These are phyloP conservation scores for Scleromitrula shiraiana DNA, from an alignment of 2,329 filamentous ascomycete species.

Conservation along the genomic window DNA sequence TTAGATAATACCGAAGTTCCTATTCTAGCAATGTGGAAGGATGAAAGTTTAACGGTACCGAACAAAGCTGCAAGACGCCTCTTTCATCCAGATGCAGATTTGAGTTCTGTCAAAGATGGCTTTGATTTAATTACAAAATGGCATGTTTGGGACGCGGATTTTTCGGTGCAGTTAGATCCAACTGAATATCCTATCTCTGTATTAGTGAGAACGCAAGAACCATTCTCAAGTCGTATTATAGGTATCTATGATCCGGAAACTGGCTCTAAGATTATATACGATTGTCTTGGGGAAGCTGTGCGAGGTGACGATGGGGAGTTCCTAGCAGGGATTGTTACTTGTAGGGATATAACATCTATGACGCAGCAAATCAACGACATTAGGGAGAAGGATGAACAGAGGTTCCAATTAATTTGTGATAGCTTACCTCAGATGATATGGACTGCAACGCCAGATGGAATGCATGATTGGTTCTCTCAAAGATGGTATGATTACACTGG, in stretches of 20 bases:
- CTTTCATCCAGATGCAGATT: slow-evolving; percentile 37
- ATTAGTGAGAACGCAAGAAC: slow-evolving; percentile 51
- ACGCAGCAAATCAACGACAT: slow-evolving; percentile 62
- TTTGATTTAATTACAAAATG: slow-evolving; percentile 53
- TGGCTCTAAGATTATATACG: slow-evolving; percentile 49
- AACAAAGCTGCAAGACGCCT: slow-evolving; percentile 50
- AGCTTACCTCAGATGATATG: slow-evolving; percentile 66
- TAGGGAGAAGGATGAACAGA: slow-evolving; percentile 61
- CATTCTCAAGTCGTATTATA: slow-evolving; percentile 51
- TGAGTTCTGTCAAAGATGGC: slow-evolving; percentile 35
- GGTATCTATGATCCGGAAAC: slow-evolving; percentile 52
- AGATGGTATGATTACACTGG: slow-evolving; percentile 75
- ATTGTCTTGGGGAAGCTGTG: slow-evolving; percentile 60
- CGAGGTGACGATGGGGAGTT: slow-evolving; percentile 62
- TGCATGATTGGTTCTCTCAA: slow-evolving; percentile 65
- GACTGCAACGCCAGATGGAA: slow-evolving; percentile 60
- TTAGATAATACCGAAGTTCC: slow-evolving; percentile 68
- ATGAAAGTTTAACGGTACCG: slow-evolving; percentile 64
- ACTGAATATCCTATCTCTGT: slow-evolving; percentile 60
- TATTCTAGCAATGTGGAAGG: slow-evolving; percentile 74
- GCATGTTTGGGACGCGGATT: slow-evolving; percentile 58
- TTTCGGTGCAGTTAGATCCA: slow-evolving; percentile 46
- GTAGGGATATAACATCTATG: slow-evolving; percentile 60
- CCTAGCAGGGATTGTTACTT: slow-evolving; percentile 56
- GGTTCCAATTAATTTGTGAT: slow-evolving; percentile 70